Conservation (phyloP, 2,329 filamentous ascomycete genomes). For the Fusarium euwallaceae region DNA sequence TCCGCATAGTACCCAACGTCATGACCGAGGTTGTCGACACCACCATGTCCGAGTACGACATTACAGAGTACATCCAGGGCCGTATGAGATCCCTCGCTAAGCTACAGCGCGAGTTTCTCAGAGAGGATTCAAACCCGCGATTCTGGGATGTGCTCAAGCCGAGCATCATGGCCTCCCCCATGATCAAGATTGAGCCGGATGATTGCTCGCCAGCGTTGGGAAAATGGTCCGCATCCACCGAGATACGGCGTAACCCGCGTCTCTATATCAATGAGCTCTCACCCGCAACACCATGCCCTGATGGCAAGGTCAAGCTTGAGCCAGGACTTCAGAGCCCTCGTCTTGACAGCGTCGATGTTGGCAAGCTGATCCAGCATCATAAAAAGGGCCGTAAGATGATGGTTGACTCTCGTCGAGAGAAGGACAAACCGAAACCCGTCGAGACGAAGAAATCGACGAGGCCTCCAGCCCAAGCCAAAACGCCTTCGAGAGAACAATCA, state of each 20-base stretch:
- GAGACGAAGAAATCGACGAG: not conserved
- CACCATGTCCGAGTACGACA: constrained; percentile 43
- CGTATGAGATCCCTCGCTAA: constrained; percentile 53
- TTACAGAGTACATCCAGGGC: constrained; percentile 52
- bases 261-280: constrained; percentile 28
- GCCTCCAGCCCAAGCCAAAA: not conserved
- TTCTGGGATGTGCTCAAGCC: constrained; percentile 51
- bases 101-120: constrained; percentile 54
- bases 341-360: constrained; percentile 8
- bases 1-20: constrained; percentile 56
- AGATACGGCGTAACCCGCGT: constrained; percentile 6
- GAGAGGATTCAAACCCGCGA: constrained; percentile 41
- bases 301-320: constrained; percentile 21
- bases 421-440: not conserved
- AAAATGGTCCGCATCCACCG: constrained; percentile 15
- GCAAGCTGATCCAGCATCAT: constrained; percentile 17
- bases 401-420: not conserved
- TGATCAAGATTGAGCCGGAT: constrained; percentile 37
- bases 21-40: constrained; percentile 54
- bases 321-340: constrained; percentile 23
- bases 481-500: not conserved
- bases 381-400: constrained; percentile 1
- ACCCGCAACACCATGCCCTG: constrained; percentile 5
- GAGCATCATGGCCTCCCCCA: constrained; percentile 35
- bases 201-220: constrained; percentile 16